These are phyloP conservation scores for Claviceps quebecensis DNA, from an alignment of 2,329 filamentous ascomycete species.

Conservation along the genomic window DNA sequence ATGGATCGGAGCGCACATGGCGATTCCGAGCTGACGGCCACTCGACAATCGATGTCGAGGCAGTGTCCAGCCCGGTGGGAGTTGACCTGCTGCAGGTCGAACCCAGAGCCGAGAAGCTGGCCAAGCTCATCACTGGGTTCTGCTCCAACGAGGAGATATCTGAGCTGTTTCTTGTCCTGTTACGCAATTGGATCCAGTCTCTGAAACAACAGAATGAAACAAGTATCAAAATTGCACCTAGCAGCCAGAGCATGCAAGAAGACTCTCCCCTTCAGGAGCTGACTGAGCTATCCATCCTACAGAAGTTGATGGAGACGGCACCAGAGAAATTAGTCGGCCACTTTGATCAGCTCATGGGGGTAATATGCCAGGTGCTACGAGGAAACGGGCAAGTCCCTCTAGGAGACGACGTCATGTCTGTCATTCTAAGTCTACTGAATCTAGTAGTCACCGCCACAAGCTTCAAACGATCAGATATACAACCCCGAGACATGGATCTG, in stretches of 20 bases:
- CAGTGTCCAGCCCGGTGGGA: constrained; percentile 11
- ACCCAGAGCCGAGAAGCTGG: constrained; percentile 31
- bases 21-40: constrained; percentile 30
- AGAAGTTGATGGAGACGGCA: constrained; percentile 49
- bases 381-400: constrained; percentile 27
- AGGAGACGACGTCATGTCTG: constrained; percentile 33
- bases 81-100: constrained; percentile 32
- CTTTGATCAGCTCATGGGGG: constrained; percentile 49
- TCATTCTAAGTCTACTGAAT: constrained; percentile 48
- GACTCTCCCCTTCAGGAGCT: constrained; percentile 34
- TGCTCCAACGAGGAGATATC: constrained; percentile 43
- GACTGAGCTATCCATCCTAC: constrained; percentile 46
- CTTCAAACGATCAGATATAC: constrained; percentile 36
- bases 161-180: constrained; percentile 37
- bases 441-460: constrained; percentile 42
- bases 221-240: constrained; percentile 15
- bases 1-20: constrained; percentile 30
- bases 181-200: constrained; percentile 33
- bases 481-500: constrained; percentile 24
- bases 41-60: constrained; percentile 38
- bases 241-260: constrained; percentile 14
- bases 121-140: constrained; percentile 33
- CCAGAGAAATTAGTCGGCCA: constrained; percentile 49
- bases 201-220: constrained; percentile 13
- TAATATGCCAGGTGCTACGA: constrained; percentile 46